Conservation (phyloP, 192 early-diverging fungal genomes). For the Coemansia javaensis region DNA sequence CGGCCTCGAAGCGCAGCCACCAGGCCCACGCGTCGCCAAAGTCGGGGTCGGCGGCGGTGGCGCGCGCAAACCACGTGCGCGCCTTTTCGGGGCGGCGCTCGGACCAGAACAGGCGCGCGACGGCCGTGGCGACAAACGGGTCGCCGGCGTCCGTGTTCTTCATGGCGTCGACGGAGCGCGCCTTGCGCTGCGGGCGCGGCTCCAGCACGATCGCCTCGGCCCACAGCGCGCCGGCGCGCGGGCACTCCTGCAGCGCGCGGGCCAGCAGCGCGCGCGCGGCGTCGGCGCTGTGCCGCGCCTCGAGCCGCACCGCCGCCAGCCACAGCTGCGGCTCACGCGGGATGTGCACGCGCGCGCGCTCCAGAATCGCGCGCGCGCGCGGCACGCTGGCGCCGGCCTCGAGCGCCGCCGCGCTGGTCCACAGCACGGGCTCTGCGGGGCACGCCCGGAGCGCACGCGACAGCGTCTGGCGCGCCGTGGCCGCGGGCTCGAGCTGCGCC, state of each 20-base stretch:
- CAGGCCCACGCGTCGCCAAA: conserved; percentile 93
- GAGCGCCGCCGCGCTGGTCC: conserved; percentile 74
- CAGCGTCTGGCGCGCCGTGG: conserved; percentile 68
- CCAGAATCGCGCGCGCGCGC: conserved; percentile 77
- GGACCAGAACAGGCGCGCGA: conserved; percentile 89
- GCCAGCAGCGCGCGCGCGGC: conserved; percentile 72
- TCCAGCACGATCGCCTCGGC: conserved; percentile 83
- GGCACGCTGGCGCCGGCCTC: conserved; percentile 62
- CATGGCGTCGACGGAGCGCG: conserved; percentile 82
- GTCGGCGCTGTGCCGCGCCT: conserved; percentile 55
- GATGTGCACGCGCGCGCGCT: conserved; percentile 78
- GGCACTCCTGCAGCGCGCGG: conserved; percentile 92
- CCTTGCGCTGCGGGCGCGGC: conserved; percentile 79
- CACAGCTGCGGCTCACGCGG: conserved; percentile 79
- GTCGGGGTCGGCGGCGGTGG: conserved; percentile 77
- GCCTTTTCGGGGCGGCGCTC: conserved; percentile 94
- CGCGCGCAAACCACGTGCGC: conserved; percentile 83
- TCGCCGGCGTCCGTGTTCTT: conserved; percentile 83
- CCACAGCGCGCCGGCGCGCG: conserved; percentile 80
- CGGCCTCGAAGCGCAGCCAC: conserved; percentile 86
- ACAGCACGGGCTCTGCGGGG: conserved; percentile 71
- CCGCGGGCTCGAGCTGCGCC: conserved; percentile 65
- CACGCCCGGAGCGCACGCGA: conserved; percentile 68
- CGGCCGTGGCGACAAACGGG: conserved; percentile 67
- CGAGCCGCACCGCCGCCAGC: conserved; percentile 63